Percentiles rank a stretch among this genome's conserved stretches.
These are phyloP conservation scores for Pseudogymnoascus verrucosus DNA, from an alignment of 2,329 filamentous ascomycete genomes.

Conservation along the genomic window DNA sequence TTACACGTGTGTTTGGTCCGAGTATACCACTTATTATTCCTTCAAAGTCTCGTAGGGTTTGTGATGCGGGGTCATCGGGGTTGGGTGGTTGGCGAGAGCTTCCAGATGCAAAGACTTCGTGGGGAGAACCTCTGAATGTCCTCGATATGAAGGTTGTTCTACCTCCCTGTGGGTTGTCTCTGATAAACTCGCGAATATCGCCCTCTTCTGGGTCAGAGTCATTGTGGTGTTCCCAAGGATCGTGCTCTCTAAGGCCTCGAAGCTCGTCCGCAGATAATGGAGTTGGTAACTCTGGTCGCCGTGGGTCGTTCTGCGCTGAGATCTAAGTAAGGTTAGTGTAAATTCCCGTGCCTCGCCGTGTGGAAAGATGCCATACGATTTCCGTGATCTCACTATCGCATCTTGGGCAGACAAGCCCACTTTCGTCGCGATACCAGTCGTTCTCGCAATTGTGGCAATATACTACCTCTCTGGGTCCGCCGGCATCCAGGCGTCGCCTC, in stretches of 20 bases:
- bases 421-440: conserved; percentile 72
- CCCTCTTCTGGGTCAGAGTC: conserved; percentile 51
- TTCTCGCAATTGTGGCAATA: conserved; percentile 76
- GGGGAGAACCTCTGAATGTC: conserved; percentile 18
- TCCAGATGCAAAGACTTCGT: not conserved
- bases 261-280: conserved; percentile 16
- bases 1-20: not conserved
- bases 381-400: conserved; percentile 76
- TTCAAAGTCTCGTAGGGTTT: not conserved
- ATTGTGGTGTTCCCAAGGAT: conserved; percentile 26
- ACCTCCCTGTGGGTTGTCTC: conserved; percentile 22
- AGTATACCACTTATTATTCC: not conserved
- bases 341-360: not conserved
- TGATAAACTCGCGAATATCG: conserved; percentile 44
- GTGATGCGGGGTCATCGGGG: not conserved
- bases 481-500: conserved; percentile 40
- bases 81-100: conserved; percentile 2
- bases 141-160: conserved; percentile 21
- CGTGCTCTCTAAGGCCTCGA: conserved; percentile 18
- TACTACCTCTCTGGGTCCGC: conserved; percentile 58
- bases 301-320: conserved; percentile 48
- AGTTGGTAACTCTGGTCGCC: conserved; percentile 31
- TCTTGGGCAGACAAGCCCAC: conserved; percentile 63
- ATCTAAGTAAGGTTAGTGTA: conserved; percentile 1
- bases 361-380: conserved; percentile 50